Evolutionary conservation across 331 rosid genomes (phyloP), one percentile per base, ranked within the genome.

Genomic region (Pyrus hybrid): DNA sequence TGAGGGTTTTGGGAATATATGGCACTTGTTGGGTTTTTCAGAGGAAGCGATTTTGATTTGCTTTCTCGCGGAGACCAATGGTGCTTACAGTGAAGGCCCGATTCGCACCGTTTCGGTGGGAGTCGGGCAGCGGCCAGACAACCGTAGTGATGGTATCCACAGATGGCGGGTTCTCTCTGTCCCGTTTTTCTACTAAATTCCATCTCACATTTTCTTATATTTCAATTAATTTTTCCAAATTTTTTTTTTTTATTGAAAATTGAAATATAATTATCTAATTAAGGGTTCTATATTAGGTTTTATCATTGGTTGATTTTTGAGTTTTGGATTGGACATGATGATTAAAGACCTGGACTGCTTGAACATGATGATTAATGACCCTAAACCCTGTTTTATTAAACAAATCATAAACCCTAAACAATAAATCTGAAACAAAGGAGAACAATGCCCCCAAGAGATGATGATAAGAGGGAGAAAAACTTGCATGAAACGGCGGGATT

Each of bases 61-160:
- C 85, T 77, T 89, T 90, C 86, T 85, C 77, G 64, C 61, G 5
- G 77, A 35, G 30, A 6, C 73, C 62, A 8, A 80, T 67, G 12
- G 88, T 89, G 97, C 96, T 22, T 16, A 93, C 62, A 93, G 23
- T 22, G 67, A 91, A 91, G 57, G 94, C 64, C 77, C 79, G 76
- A 74, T 83, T 73, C 2, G 74, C 53, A 1, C 65, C 53, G 12
- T 37, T 58, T 60, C 47, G 68, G 17, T 63, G 28, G 67, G 71
- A 53, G 61, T 84, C 80, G 22, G 80, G 93, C 90, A 88, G 91
- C 97, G 93, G 96, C 98, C 93, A 93, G 97, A 93, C 98, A 93
- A 91, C 98, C 90, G 96, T 90, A 93, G 94, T n/a, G 90, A 87
- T 93, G 96, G 86, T 79, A 81, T 93, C 96, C 96, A 90, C 94